Percentiles rank a stretch among this genome's conserved stretches.
Conservation (phyloP, 2,329 filamentous ascomycete genomes). For the Lasiodiplodia gonubiensis region DNA sequence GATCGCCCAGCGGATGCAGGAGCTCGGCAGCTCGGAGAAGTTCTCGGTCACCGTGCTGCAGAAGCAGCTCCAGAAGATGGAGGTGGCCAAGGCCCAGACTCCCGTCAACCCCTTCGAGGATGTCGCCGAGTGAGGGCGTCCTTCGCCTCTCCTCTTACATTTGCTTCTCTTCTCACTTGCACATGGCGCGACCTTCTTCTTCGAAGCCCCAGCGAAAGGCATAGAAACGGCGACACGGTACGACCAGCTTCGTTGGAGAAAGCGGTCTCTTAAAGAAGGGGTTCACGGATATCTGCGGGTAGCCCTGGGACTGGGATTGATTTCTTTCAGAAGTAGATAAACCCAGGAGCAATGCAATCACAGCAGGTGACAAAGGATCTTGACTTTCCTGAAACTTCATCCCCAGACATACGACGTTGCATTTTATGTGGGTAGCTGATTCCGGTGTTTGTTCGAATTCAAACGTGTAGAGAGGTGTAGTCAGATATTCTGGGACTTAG, state of each 20-base stretch:
- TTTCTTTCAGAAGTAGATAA: background rate
- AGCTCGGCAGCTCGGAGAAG: conserved; percentile 25
- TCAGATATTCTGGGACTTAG: too few species aligned
- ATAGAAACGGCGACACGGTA: background rate
- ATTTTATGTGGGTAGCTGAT: too few species aligned
- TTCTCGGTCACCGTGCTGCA: conserved; percentile 28
- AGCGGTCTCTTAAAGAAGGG: background rate
- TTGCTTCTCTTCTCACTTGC: background rate
- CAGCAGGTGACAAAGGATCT: too few species aligned
- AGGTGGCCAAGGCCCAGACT: background rate
- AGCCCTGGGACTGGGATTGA: background rate
- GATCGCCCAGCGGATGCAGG: conserved; percentile 31
- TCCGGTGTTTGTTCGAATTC: too few species aligned
- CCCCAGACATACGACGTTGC: too few species aligned
- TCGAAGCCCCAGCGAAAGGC: background rate
- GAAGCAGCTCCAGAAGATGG: conserved; percentile 32
- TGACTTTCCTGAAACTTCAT: too few species aligned
- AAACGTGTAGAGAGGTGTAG: too few species aligned
- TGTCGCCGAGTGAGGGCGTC: background rate
- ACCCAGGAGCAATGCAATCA: too few species aligned
- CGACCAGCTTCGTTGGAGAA: background rate
- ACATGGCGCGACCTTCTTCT: background rate
- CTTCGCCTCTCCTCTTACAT: background rate
- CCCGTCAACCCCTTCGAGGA: background rate
- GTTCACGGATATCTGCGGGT: background rate